phyloP scores from a whole-genome alignment of 805 yeast genomes.

The Kurtzmaniella cleridarum region DNA sequence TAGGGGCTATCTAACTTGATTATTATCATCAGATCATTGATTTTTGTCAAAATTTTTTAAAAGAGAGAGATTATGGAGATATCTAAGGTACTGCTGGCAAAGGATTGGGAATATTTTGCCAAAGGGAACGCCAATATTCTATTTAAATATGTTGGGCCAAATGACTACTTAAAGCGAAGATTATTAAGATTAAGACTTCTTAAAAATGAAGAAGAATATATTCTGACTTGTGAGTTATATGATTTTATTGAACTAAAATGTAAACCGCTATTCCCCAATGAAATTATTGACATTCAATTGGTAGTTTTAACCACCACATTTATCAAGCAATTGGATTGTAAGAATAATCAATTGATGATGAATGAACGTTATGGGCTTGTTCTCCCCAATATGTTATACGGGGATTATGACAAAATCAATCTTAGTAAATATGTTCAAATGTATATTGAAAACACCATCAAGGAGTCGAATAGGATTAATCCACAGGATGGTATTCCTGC shows the following conservation, averaged over 20 bases:
- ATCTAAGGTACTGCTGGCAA: constrained; percentile 25
- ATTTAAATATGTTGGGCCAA: constrained; percentile 34
- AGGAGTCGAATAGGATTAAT: constrained; percentile 1
- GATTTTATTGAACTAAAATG: constrained; percentile 34
- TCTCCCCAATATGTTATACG: constrained; percentile 36
- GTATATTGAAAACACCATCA: constrained; percentile 10
- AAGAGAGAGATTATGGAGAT: constrained; percentile 24
- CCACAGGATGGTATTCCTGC: too few relatives aligned
- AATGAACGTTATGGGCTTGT: constrained; percentile 41
- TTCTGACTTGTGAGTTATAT: constrained; percentile 36
- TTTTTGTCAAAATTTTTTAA: neutral
- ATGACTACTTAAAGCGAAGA: constrained; percentile 26
- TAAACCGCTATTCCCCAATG: constrained; percentile 23
- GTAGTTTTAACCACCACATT: constrained; percentile 27
- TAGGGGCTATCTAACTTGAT: neutral
- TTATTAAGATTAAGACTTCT: constrained; percentile 34
- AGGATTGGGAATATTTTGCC: constrained; percentile 41
- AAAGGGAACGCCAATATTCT: constrained; percentile 48
- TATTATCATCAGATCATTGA: too few relatives aligned
- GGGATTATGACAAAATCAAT: constrained; percentile 19
- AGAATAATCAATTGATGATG: constrained; percentile 23
- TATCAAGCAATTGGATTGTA: constrained; percentile 19
- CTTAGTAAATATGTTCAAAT: constrained; percentile 35
- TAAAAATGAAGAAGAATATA: constrained; percentile 28
- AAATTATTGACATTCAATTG: constrained; percentile 27